These are phyloP conservation scores for Jackrogersella multiformis DNA, from an alignment of 495 filamentous ascomycete genomes.

Conservation along the genomic window DNA sequence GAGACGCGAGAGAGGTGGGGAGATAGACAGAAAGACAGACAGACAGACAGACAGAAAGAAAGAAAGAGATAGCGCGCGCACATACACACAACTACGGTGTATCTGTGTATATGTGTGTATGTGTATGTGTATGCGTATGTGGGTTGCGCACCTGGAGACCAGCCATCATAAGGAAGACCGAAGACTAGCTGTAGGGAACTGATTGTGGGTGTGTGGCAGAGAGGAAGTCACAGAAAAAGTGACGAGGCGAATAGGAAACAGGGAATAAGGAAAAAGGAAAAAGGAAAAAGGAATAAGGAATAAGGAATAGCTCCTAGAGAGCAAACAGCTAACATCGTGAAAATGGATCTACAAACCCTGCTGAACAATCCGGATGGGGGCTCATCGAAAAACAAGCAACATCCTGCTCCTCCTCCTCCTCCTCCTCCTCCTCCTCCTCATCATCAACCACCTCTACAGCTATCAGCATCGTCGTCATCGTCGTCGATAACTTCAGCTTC, in stretches of 20 bases:
- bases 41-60: background rate
- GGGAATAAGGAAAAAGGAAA: too few species aligned
- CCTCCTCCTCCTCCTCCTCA: too few species aligned
- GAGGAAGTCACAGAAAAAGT: slow-evolving; percentile 3
- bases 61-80: slow-evolving; percentile 12
- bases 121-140: slow-evolving; percentile 20
- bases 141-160: slow-evolving; percentile 16
- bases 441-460: slow-evolving; percentile 41
- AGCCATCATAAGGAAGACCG: slow-evolving; percentile 5
- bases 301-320: slow-evolving; percentile 33
- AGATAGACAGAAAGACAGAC: background rate
- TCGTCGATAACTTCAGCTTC: slow-evolving; percentile 39
- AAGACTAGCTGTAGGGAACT: background rate
- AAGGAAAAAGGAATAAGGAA: too few species aligned
- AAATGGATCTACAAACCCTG: slow-evolving; percentile 67
- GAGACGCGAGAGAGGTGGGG: background rate
- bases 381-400: slow-evolving; percentile 41
- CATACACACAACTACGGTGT: slow-evolving; percentile 4
- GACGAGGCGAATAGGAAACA: slow-evolving; percentile 20
- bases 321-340: slow-evolving; percentile 36
- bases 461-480: slow-evolving; percentile 22
- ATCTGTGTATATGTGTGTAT: slow-evolving; percentile 9
- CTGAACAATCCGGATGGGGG: slow-evolving; percentile 59
- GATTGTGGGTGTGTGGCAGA: slow-evolving; percentile 10
- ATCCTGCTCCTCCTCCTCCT: too few species aligned